These are phyloP conservation scores for Plasmodium coatneyi DNA, from an alignment of 169 alveolate genomes.

Conservation along the genomic window DNA sequence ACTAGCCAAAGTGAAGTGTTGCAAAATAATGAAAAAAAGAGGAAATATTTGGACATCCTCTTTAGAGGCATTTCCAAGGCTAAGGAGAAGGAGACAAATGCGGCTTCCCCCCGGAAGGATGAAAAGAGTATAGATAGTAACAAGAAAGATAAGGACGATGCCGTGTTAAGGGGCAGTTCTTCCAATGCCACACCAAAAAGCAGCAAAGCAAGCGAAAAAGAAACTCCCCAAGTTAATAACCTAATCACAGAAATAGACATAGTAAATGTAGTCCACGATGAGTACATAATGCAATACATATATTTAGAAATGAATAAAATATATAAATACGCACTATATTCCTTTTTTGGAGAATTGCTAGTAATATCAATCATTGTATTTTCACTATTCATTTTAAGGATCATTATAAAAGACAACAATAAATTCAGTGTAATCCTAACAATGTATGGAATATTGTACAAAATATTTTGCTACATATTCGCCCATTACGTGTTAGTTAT, in stretches of 20 bases:
- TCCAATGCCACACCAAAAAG: neutral
- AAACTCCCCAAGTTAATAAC: neutral
- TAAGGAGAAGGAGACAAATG: neutral
- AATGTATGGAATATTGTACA: slow-evolving; percentile 58
- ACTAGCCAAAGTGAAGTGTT: slow-evolving; percentile 6
- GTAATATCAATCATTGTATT: slow-evolving; percentile 62
- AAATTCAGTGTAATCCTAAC: slow-evolving; percentile 67
- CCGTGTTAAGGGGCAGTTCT: neutral
- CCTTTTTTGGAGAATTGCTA: slow-evolving; percentile 59
- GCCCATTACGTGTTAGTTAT: slow-evolving; percentile 69
- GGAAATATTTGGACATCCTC: neutral
- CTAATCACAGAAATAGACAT: slow-evolving; percentile 27
- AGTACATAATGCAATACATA: slow-evolving; percentile 24
- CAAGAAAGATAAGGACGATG: neutral
- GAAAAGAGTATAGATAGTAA: neutral
- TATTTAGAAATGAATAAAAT: slow-evolving; percentile 60
- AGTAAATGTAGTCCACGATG: slow-evolving; percentile 33
- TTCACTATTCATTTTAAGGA: slow-evolving; percentile 45
- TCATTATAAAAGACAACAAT: slow-evolving; percentile 52
- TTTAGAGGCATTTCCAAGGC: neutral
- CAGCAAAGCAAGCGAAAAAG: neutral
- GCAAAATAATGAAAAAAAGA: slow-evolving; percentile 9
- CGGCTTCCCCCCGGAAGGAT: neutral
- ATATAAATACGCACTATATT: slow-evolving; percentile 55
- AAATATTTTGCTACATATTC: slow-evolving; percentile 63